A percentile compares a stretch with the other conserved stretches of the same genome.
Conservation (phyloP, 2,329 filamentous ascomycete species). For the Monilinia polystroma region DNA sequence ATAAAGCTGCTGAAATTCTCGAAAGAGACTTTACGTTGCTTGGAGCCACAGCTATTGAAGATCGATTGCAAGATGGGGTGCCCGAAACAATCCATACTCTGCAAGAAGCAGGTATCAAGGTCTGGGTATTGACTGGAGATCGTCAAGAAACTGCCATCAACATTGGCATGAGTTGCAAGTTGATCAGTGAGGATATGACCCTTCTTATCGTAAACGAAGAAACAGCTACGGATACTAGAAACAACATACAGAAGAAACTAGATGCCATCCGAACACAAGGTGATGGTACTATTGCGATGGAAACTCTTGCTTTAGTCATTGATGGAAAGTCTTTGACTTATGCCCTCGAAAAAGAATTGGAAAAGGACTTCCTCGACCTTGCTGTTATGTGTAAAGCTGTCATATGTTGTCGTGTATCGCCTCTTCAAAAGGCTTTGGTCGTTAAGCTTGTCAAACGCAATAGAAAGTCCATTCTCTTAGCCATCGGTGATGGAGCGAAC, state of each 20-base stretch:
- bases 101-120: conserved; percentile 95
- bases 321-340: conserved; percentile 94
- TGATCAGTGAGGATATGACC: conserved; percentile 98
- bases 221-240: conserved; percentile 69
- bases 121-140: conserved; percentile 97
- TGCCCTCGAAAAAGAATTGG: conserved; percentile 88
- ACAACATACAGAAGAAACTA: conserved; percentile 90
- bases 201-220: conserved; percentile 96
- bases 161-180: conserved; percentile 98
- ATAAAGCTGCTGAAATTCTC: conserved; percentile 95
- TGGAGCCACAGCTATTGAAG: conserved; percentile 95
- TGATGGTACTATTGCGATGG: conserved; percentile 72
- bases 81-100: conserved; percentile 97
- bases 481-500: conserved; percentile 96
- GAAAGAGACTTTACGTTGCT: conserved; percentile 89
- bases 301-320: conserved; percentile 87
- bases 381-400: conserved; percentile 98
- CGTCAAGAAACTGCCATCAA: conserved; percentile 99
- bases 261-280: conserved; percentile 85
- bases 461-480: conserved; percentile 85
- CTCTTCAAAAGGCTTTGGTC: conserved; percentile 92
- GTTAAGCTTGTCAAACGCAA: conserved; percentile 96
- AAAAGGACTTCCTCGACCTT: conserved; percentile 89
- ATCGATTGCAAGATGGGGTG: conserved; percentile 93
- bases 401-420: conserved; percentile 95